phyloP scores from a whole-genome alignment of 805 yeast species.

The Wickerhamiella bombiphila region DNA sequence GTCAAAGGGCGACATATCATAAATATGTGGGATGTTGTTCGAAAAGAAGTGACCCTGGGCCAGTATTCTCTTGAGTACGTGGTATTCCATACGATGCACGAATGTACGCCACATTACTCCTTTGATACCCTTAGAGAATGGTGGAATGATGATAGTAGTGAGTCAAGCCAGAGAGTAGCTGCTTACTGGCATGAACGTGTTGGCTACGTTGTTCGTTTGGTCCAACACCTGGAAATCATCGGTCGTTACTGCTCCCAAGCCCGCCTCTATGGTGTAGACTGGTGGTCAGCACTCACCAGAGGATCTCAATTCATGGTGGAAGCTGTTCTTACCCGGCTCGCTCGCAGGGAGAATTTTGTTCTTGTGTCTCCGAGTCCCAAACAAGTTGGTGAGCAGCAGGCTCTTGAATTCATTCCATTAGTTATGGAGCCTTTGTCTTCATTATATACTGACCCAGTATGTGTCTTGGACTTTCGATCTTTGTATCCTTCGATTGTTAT shows the following conservation, averaged over 20 bases:
- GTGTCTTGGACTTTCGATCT: slow-evolving; percentile 87
- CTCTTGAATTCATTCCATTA: slow-evolving; percentile 76
- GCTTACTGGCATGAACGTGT: slow-evolving; percentile 35
- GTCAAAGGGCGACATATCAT: slow-evolving; percentile 72
- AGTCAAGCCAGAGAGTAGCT: slow-evolving; percentile 25
- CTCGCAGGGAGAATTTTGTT: slow-evolving; percentile 61
- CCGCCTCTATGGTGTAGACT: slow-evolving; percentile 76
- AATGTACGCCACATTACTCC: slow-evolving; percentile 49
- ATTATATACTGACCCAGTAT: slow-evolving; percentile 74
- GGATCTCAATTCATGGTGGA: slow-evolving; percentile 95
- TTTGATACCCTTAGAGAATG: slow-evolving; percentile 34
- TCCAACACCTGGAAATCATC: slow-evolving; percentile 51
- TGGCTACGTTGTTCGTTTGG: slow-evolving; percentile 31
- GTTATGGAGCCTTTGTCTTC: slow-evolving; percentile 85
- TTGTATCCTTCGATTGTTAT: slow-evolving; percentile 84
- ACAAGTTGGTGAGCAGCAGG: slow-evolving; percentile 71
- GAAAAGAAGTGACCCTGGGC: slow-evolving; percentile 46
- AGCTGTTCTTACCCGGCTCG: slow-evolving; percentile 57
- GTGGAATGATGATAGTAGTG: slow-evolving; percentile 25
- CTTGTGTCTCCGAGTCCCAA: slow-evolving; percentile 64
- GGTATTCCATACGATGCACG: slow-evolving; percentile 50
- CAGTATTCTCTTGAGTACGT: slow-evolving; percentile 69
- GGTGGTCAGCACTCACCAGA: slow-evolving; percentile 68
- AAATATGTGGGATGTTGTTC: slow-evolving; percentile 69
- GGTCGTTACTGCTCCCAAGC: slow-evolving; percentile 69